Evolutionary conservation across 495 filamentous ascomycete genomes (phyloP).

Genomic region (Aspergillus saccharolyticus): DNA sequence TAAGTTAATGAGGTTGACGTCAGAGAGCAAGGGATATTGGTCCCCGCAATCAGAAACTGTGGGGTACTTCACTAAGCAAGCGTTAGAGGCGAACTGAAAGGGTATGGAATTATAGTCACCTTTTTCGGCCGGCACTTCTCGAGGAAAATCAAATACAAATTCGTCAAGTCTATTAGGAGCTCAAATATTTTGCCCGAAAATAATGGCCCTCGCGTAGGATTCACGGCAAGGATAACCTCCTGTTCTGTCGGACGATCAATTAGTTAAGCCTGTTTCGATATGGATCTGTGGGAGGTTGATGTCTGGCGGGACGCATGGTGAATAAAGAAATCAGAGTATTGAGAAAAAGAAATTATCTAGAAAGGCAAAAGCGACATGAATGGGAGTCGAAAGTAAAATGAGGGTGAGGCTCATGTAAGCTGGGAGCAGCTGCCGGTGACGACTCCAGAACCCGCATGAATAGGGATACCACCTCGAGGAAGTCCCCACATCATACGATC

Average conservation of each 20-base stretch:
- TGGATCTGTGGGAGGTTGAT: not conserved
- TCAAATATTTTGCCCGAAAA: not conserved
- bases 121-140: not conserved
- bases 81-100: not conserved
- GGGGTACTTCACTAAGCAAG: not conserved
- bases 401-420: not conserved
- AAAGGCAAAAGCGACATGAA: not conserved
- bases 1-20: not conserved
- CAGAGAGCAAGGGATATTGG: not conserved
- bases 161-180: not conserved
- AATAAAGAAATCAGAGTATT: not conserved
- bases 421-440: conserved; percentile 2
- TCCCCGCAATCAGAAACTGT: not conserved
- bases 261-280: not conserved
- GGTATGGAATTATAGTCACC: not conserved
- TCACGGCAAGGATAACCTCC: not conserved
- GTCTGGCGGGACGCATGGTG: not conserved
- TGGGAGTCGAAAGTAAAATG: not conserved
- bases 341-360: not conserved
- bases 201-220: not conserved
- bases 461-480: not conserved
- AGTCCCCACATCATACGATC: conserved; percentile 2
- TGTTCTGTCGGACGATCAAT: not conserved
- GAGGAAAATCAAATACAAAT: not conserved
- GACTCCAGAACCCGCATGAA: not conserved